These are phyloP conservation scores for Coemansia javaensis DNA, from an alignment of 192 early-diverging fungal species.

Conservation along the genomic window DNA sequence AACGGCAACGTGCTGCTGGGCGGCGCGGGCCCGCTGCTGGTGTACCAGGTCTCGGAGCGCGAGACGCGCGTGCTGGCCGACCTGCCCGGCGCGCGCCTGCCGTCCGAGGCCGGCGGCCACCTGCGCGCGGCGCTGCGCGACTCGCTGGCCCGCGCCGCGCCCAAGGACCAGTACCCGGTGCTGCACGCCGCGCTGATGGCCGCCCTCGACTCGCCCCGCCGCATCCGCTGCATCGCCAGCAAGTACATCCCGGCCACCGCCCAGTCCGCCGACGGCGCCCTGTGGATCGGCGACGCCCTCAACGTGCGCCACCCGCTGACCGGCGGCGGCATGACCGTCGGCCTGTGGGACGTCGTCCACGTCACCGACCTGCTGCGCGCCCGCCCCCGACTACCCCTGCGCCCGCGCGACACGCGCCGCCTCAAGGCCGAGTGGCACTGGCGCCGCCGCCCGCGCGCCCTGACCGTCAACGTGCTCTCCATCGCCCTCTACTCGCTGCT, in stretches of 20 bases:
- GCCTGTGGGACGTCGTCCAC: conserved; percentile 83
- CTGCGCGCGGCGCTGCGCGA: conserved; percentile 27
- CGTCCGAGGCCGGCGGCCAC: conserved; percentile 58
- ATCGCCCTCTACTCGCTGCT: conserved; percentile 90
- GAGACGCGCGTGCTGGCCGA: conserved; percentile 90
- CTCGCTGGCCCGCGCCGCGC: conserved; percentile 61
- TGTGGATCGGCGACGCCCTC: conserved; percentile 90
- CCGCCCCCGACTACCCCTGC: conserved; percentile 34
- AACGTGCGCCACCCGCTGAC: conserved; percentile 96
- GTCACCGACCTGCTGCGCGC: conserved; percentile 53
- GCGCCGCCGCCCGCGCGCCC: conserved; percentile 64
- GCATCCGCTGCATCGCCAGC: conserved; percentile 85
- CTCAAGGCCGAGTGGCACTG: conserved; percentile 67
- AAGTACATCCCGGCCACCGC: conserved; percentile 78
- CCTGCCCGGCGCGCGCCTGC: conserved; percentile 76
- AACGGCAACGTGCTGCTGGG: conserved; percentile 93
- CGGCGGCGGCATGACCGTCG: conserved; percentile 97
- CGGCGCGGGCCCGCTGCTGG: conserved; percentile 75
- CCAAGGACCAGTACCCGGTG: conserved; percentile 65
- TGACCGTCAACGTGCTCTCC: conserved; percentile 85
- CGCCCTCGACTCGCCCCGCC: conserved; percentile 61
- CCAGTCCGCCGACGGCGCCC: conserved; percentile 68
- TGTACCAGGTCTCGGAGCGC: conserved; percentile 85
- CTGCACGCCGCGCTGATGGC: conserved; percentile 57
- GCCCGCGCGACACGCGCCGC: conserved; percentile 47